Percentiles rank a stretch among this genome's conserved stretches.
Conservation (phyloP, 345 rosid genomes). For the Microthlaspi erraticum region DNA sequence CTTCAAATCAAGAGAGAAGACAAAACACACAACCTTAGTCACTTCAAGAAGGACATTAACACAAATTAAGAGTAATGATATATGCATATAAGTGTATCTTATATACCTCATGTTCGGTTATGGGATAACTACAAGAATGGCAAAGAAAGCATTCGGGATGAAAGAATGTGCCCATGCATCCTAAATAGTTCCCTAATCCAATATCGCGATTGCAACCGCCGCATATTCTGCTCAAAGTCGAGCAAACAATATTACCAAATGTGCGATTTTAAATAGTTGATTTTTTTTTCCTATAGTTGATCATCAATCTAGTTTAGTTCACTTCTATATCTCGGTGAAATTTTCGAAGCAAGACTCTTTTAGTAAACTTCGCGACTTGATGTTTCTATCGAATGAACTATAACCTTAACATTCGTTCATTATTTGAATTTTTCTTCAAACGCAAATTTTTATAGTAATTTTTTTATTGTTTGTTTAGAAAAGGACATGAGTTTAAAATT, state of each 20-base stretch:
- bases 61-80: too few relatives aligned
- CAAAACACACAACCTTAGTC: slow-evolving; percentile 38
- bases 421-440: too few relatives aligned
- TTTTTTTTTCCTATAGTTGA: not conserved
- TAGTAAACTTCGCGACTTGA: not conserved
- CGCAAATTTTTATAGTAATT: too few relatives aligned
- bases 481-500: too few relatives aligned
- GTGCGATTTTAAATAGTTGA: not conserved
- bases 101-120: slow-evolving; percentile 82
- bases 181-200: slow-evolving; percentile 74
- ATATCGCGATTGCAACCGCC: slow-evolving; percentile 76
- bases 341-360: not conserved
- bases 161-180: slow-evolving; percentile 80
- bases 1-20: slow-evolving; percentile 60
- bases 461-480: too few relatives aligned
- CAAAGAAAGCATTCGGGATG: slow-evolving; percentile 94
- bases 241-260: slow-evolving; percentile 19
- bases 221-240: slow-evolving; percentile 57
- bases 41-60: too few relatives aligned
- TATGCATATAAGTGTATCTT: not conserved
- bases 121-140: slow-evolving; percentile 67
- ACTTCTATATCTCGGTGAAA: not conserved
- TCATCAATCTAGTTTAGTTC: not conserved
- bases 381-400: not conserved
- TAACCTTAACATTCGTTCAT: too few relatives aligned